Evolutionary conservation across 495 filamentous ascomycete genomes (phyloP).

Genomic region (Neurospora terricola): DNA sequence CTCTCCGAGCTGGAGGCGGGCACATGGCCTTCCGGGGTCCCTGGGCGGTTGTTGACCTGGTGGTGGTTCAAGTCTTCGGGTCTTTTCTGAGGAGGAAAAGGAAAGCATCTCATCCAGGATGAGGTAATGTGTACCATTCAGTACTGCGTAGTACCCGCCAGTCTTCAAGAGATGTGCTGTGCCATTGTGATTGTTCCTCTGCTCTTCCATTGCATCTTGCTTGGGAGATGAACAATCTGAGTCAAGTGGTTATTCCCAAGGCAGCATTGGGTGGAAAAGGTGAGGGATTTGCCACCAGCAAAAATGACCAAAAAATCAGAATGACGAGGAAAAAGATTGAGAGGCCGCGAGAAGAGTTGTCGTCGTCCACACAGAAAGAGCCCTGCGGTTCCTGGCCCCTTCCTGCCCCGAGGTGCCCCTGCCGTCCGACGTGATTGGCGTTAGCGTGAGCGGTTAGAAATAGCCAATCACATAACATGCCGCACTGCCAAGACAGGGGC

Average conservation of each 20-base stretch:
- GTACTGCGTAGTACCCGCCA: not conserved
- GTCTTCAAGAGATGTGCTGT: not conserved
- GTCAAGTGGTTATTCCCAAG: not conserved
- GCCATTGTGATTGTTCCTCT: not conserved
- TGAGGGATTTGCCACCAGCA: not conserved
- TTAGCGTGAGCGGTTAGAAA: slow-evolving; percentile 31
- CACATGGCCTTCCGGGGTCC: not conserved
- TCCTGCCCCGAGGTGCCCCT: slow-evolving; percentile 2
- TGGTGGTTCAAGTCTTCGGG: not conserved
- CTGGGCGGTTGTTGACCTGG: not conserved
- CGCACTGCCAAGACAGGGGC: slow-evolving; percentile 11
- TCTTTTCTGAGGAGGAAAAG: not conserved
- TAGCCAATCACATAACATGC: slow-evolving; percentile 26
- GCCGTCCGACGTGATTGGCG: slow-evolving; percentile 29
- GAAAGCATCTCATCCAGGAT: not conserved
- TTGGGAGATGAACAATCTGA: not conserved
- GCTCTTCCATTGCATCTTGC: not conserved
- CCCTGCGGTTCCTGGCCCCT: not conserved
- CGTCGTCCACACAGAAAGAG: not conserved
- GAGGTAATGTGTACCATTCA: not conserved
- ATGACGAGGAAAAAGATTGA: not conserved
- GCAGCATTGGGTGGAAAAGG: not conserved
- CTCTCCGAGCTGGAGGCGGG: not conserved
- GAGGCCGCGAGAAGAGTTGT: not conserved
- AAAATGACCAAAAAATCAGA: not conserved